Evolutionary conservation across 352 stramenopile species (phyloP), one percentile per base, ranked within the genome.

Genomic region (Globisporangium rhizosaccharum): DNA sequence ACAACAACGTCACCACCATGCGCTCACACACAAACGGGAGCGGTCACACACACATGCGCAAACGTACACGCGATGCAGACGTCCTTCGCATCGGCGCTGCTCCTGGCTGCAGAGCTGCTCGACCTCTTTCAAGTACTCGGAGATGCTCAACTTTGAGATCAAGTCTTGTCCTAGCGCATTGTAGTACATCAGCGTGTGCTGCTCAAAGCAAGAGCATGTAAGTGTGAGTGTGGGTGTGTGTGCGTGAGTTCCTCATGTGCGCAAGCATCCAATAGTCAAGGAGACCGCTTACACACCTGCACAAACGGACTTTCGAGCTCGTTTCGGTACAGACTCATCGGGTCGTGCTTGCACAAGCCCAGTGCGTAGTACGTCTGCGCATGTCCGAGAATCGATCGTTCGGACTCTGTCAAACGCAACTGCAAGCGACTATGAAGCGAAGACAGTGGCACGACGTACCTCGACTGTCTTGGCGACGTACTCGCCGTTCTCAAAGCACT

Each of bases 241-340:
- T 18, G 39, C 39, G 12, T 44, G 39, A 45, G 10, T 45, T 17
- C 10, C 15, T n/a, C 39, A 12, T n/a, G 39, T 45, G 39, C 12
- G 39, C 12, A 45, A 12, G 5, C 30, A 39, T 46, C 41, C 10
- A 46, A 57, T 11, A 26, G 18, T 12, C 14, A 26, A 51, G 26
- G 2, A 39, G 10, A 36, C 18, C 26, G 8, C 15, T 23, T 5
- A 25, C 7, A 28, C 39, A 52, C 82, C 66, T 79, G 66, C 2
- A 94, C 62, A 54, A 94, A 92, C 12, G 74, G 76, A 3, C 70
- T 59, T 63, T 94, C 85, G 1, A 94, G 59, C 41, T 93, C 78
- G 61, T 90, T 81, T 33, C 82, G 73, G 53, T 94, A 94, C 15
- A 94, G 61, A 37, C 74, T 87, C 77, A 93, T 87, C 42, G 87